A percentile compares a stretch with the other conserved stretches of the same genome.
These are phyloP conservation scores for Sarocladiaceae sp. DNA, from an alignment of 2,329 filamentous ascomycete species.

Conservation along the genomic window DNA sequence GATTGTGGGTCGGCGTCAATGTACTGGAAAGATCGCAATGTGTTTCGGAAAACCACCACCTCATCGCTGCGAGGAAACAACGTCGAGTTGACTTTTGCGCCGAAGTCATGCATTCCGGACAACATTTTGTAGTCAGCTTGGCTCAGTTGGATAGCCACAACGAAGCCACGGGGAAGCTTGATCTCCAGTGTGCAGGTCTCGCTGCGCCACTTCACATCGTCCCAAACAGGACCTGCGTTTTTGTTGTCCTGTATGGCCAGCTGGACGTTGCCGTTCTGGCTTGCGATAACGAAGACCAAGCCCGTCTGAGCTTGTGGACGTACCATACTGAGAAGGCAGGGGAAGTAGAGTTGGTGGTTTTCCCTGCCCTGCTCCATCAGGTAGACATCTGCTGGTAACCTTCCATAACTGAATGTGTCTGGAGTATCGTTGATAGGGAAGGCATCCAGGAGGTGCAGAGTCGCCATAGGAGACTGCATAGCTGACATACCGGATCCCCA, in stretches of 20 bases:
- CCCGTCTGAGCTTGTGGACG: conserved; percentile 65
- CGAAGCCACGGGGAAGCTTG: conserved; percentile 70
- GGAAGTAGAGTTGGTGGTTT: conserved; percentile 63
- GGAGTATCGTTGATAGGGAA: conserved; percentile 74
- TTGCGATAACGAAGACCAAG: conserved; percentile 70
- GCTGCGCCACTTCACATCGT: conserved; percentile 75
- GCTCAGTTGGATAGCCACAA: conserved; percentile 64
- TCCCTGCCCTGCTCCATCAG: conserved; percentile 70
- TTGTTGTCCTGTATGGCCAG: conserved; percentile 67
- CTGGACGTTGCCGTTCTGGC: conserved; percentile 74
- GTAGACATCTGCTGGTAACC: conserved; percentile 69
- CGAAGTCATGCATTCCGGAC: conserved; percentile 84
- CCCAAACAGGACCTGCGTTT: conserved; percentile 69
- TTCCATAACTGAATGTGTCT: conserved; percentile 73
- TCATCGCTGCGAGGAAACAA: conserved; percentile 69
- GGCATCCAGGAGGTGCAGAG: conserved; percentile 57
- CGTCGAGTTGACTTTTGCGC: conserved; percentile 67
- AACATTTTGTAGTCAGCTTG: conserved; percentile 76
- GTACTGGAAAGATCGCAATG: conserved; percentile 73
- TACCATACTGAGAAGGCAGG: conserved; percentile 72
- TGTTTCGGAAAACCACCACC: conserved; percentile 62
- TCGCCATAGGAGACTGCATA: conserved; percentile 40
- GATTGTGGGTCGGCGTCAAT: conserved; percentile 69
- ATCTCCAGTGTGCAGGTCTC: conserved; percentile 63
- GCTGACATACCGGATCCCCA: conserved; percentile 46